Evolutionary conservation across 2,329 filamentous ascomycete species (phyloP).

Genomic region (Aspergillus eucalypticola): DNA sequence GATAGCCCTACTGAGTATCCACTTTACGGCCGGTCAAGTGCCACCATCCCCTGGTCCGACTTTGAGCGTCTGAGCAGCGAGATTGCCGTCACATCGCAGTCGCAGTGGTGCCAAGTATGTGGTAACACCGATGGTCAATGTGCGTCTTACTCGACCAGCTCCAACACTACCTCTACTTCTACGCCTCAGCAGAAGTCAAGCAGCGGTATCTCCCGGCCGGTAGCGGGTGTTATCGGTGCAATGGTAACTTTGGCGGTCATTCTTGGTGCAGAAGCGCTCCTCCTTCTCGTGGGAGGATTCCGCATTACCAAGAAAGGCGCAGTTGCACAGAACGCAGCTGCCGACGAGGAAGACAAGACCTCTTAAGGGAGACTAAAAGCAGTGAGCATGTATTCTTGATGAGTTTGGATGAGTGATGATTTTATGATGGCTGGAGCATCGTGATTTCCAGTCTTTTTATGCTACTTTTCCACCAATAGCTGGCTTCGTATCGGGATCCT

Average conservation of each 20-base stretch:
- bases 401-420: not conserved
- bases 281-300: slow-evolving; percentile 58
- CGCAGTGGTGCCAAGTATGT: slow-evolving; percentile 73
- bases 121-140: slow-evolving; percentile 71
- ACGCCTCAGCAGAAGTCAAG: slow-evolving; percentile 22
- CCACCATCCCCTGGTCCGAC: slow-evolving; percentile 65
- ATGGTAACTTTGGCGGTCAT: slow-evolving; percentile 67
- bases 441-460: no score
- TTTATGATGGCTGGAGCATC: no score
- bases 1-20: slow-evolving; percentile 57
- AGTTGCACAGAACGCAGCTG: slow-evolving; percentile 13
- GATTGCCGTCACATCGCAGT: slow-evolving; percentile 66
- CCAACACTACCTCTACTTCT: slow-evolving; percentile 26
- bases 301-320: slow-evolving; percentile 58
- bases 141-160: slow-evolving; percentile 45
- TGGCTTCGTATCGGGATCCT: no score
- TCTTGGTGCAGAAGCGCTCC: slow-evolving; percentile 56
- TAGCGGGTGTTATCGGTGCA: slow-evolving; percentile 79
- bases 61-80: slow-evolving; percentile 65
- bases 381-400: not conserved
- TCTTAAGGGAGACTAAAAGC: not conserved
- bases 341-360: slow-evolving; percentile 24
- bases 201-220: slow-evolving; percentile 62
- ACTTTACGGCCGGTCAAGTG: slow-evolving; percentile 59
- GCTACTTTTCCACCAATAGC: no score